phyloP scores from a whole-genome alignment of 306 rosid genomes.

The Inga leiocalycina region DNA sequence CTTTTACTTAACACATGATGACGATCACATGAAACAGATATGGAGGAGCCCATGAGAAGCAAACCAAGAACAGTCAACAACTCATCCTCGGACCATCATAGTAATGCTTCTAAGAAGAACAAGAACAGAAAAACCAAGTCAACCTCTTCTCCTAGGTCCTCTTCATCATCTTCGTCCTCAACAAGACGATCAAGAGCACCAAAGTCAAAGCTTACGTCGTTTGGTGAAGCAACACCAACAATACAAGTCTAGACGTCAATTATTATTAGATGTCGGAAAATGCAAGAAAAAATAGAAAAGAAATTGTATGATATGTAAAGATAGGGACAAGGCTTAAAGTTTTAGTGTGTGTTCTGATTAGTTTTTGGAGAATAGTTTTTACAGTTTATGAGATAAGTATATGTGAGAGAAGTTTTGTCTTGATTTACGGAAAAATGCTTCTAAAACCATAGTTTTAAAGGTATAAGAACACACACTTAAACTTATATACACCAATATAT shows the following conservation, averaged over 20 bases:
- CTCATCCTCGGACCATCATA: conserved; percentile 47
- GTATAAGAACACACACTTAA: background rate
- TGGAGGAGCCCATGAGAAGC: conserved; percentile 40
- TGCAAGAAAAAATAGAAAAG: background rate
- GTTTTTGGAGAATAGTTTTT: too few species aligned
- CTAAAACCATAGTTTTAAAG: too few species aligned
- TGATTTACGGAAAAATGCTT: too few species aligned
- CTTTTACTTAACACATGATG: background rate
- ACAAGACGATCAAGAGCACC: conserved; percentile 51
- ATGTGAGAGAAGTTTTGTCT: too few species aligned
- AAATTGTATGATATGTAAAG: background rate
- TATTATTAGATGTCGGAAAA: background rate
- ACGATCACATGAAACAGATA: conserved; percentile 40
- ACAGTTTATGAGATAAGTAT: too few species aligned
- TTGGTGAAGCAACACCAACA: conserved; percentile 41
- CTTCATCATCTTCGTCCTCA: conserved; percentile 44
- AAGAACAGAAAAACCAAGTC: conserved; percentile 58
- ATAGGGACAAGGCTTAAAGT: background rate
- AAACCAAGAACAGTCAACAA: conserved; percentile 42
- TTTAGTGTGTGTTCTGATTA: too few species aligned
- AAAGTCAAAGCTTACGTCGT: conserved; percentile 46
- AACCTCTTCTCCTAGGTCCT: conserved; percentile 34
- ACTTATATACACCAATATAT: too few species aligned
- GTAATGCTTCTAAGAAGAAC: conserved; percentile 52
- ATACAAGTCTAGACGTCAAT: conserved; percentile 31